Base-by-base conservation (phyloP, 305 asterid species). In the Fraxinus dipetala region DNA sequence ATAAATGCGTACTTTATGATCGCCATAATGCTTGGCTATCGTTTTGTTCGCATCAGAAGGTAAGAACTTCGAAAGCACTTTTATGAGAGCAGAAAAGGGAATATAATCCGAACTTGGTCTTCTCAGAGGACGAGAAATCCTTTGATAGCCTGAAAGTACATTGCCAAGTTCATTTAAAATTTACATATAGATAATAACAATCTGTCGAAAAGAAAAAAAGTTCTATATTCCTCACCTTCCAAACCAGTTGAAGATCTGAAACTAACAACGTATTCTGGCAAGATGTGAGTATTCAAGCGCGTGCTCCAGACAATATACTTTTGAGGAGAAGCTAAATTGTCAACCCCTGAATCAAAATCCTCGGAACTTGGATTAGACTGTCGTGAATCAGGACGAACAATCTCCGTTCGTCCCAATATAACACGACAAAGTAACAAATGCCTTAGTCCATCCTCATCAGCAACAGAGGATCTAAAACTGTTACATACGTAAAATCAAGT, bases 21-120 rank as follows among this genome's bases (percentile, higher is more conserved):
- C 90, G 26, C 32, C 51, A 54, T 93, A 89, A 87, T 65, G 76
- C 79, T 89, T 89, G 6, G 87, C 54, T 81, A 93, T 90, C 79
- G 77, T 54, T 36, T 87, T 84, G 63, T 91, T 48, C 11, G 91
- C 89, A 72, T 89, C 89, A 26, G 83, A 76, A 30, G 94, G 89
- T 56, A 95, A 87, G 84, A 83, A 81, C 81, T 87, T 89, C 30
- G 93, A 85, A 9, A 95, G 90, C 8, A 81, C 87, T n/a, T 87
- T 63, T 20, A 91, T 88, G 8, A 95, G 86, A 30, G 81, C 73
- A 2, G 91, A 73, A 82, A 93, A 89, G 1, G 98, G 92, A 90
- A 94, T 82, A 93, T 93, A 93, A 48, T 90, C 93, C 0, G 98
- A 93, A 40, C 30, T 91, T 2, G 97, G 97, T 72, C 22, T 59